Evolutionary conservation across 2,329 filamentous ascomycete species (phyloP).

Genomic region (Rachicladosporium sp.): DNA sequence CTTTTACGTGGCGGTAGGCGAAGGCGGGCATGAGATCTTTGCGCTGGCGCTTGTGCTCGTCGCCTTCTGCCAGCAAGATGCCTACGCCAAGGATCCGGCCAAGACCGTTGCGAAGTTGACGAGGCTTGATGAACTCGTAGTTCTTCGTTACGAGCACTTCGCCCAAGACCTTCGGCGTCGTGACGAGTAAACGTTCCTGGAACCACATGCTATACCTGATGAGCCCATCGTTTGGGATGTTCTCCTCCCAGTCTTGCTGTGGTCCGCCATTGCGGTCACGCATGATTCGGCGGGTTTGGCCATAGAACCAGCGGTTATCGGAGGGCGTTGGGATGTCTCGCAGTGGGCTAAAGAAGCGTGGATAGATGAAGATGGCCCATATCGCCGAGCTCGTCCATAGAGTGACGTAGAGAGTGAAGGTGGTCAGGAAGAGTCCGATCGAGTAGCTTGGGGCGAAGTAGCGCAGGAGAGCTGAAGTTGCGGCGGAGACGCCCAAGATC

Average conservation of each 20-base stretch:
- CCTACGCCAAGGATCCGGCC: slow-evolving; percentile 57
- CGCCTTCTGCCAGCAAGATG: slow-evolving; percentile 73
- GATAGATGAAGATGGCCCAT: slow-evolving; percentile 43
- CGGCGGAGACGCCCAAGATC: slow-evolving; percentile 6
- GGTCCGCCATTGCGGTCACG: slow-evolving; percentile 32
- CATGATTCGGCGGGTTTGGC: slow-evolving; percentile 31
- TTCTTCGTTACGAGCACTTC: slow-evolving; percentile 40
- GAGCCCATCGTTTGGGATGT: slow-evolving; percentile 43
- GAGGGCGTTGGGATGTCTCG: slow-evolving; percentile 43
- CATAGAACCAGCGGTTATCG: slow-evolving; percentile 31
- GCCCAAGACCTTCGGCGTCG: slow-evolving; percentile 33
- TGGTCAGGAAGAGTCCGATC: slow-evolving; percentile 25
- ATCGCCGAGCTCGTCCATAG: background rate
- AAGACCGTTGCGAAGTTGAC: slow-evolving; percentile 38
- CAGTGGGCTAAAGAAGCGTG: slow-evolving; percentile 45
- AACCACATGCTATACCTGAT: slow-evolving; percentile 40
- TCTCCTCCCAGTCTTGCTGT: slow-evolving; percentile 38
- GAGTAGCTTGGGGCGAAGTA: slow-evolving; percentile 23
- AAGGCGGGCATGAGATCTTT: slow-evolving; percentile 39
- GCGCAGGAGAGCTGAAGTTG: slow-evolving; percentile 16
- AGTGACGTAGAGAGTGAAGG: slow-evolving; percentile 23
- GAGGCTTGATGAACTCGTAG: slow-evolving; percentile 40
- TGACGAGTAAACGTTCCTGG: slow-evolving; percentile 32
- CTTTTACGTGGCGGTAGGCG: slow-evolving; percentile 38
- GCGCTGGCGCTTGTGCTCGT: slow-evolving; percentile 61